phyloP scores from a whole-genome alignment of 1,284 basidiomycete genomes.

The Pseudozyma sp. region DNA sequence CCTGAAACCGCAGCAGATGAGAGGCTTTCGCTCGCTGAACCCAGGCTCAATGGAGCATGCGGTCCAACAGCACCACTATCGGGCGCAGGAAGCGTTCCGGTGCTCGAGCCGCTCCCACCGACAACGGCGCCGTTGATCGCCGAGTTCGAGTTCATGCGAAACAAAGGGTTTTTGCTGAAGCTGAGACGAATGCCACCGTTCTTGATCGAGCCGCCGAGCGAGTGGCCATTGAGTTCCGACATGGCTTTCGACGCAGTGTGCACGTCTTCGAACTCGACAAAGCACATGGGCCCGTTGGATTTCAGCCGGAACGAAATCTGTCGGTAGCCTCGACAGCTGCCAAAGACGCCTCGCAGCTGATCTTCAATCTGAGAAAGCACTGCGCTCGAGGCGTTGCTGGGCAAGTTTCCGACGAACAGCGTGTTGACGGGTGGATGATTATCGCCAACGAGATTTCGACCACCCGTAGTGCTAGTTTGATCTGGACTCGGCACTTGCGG shows the following conservation, averaged over 20 bases:
- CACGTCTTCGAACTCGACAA: slow-evolving; percentile 89
- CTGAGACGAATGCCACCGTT: slow-evolving; percentile 89
- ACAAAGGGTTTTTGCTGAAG: slow-evolving; percentile 72
- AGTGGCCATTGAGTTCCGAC: slow-evolving; percentile 90
- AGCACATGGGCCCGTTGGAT: slow-evolving; percentile 96
- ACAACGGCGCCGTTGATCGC: slow-evolving; percentile 18
- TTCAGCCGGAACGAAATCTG: slow-evolving; percentile 95
- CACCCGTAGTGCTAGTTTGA: slow-evolving; percentile 42
- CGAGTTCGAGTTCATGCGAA: slow-evolving; percentile 55
- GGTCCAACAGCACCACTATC: slow-evolving; percentile 4
- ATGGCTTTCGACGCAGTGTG: slow-evolving; percentile 84
- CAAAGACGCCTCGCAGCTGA: slow-evolving; percentile 83
- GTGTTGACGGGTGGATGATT: slow-evolving; percentile 61
- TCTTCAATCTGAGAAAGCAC: slow-evolving; percentile 81
- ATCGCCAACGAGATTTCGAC: slow-evolving; percentile 54
- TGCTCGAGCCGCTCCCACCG: slow-evolving; percentile 15
- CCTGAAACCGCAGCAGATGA: slow-evolving; percentile 6
- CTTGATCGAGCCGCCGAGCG: slow-evolving; percentile 88
- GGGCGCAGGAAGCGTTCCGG: slow-evolving; percentile 14
- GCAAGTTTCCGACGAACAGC: slow-evolving; percentile 62
- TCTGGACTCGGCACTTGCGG: slow-evolving; percentile 42
- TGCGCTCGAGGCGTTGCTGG: slow-evolving; percentile 49
- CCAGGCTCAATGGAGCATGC: slow-evolving; percentile 29
- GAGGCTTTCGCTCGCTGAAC: slow-evolving; percentile 43
- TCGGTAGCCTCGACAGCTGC: slow-evolving; percentile 82